These are phyloP conservation scores for Yarrowia porcina DNA, from an alignment of 805 yeast species.

Conservation along the genomic window DNA sequence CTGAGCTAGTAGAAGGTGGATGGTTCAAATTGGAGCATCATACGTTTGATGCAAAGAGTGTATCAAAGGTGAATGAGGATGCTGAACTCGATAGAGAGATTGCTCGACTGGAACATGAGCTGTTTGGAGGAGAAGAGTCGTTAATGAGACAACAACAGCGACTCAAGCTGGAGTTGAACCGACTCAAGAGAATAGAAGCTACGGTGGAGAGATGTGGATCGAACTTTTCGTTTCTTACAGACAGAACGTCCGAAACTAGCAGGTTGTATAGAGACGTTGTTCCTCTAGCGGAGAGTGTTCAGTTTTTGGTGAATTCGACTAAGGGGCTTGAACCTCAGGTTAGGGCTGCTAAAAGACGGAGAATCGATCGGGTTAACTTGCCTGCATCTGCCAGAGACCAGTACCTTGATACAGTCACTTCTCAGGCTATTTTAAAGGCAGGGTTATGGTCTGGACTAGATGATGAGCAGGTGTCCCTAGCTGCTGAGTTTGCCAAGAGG, in stretches of 20 bases:
- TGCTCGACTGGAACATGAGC: slow-evolving; percentile 28
- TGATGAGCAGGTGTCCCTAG: background rate
- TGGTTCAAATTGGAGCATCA: slow-evolving; percentile 70
- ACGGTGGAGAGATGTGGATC: background rate
- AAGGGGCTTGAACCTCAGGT: background rate
- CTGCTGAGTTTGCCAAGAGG: background rate
- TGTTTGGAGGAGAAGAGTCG: slow-evolving; percentile 24
- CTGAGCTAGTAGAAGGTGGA: slow-evolving; percentile 60
- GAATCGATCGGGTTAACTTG: background rate
- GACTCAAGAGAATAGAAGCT: background rate
- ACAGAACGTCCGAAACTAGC: background rate
- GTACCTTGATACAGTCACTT: slow-evolving; percentile 13
- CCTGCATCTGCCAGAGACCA: slow-evolving; percentile 8
- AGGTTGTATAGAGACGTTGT: background rate
- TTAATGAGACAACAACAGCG: slow-evolving; percentile 11
- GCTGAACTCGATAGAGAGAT: slow-evolving; percentile 29
- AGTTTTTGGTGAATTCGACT: slow-evolving; percentile 8
- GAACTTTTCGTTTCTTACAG: background rate
- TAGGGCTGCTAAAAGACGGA: background rate
- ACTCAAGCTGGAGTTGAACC: background rate
- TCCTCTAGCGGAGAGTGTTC: slow-evolving; percentile 10
- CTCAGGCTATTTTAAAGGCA: background rate
- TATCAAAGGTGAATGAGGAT: background rate
- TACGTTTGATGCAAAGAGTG: slow-evolving; percentile 31
- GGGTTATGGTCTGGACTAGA: slow-evolving; percentile 12